Evolutionary conservation across 495 filamentous ascomycete genomes (phyloP), one percentile per base, ranked within the genome.

Genomic region (Barbatosphaeria neglecta): DNA sequence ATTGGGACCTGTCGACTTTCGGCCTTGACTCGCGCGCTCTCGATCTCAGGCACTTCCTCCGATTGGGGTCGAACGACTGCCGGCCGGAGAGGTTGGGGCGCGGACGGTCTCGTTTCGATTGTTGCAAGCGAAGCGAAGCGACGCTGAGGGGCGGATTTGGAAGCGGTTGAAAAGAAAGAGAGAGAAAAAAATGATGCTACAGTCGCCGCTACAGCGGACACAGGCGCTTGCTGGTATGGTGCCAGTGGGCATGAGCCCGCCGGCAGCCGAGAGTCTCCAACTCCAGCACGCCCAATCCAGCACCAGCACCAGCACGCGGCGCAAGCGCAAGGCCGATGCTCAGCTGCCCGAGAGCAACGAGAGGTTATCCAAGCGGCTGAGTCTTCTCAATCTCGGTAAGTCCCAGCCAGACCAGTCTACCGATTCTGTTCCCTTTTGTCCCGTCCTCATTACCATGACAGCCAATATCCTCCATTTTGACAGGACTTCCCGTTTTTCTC

Each of bases 351-450:
- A 64, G 18, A 52, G 52, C 47, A 74, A 75, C 47, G 72, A 79
- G 49, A 72, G 82, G 18, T 67, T 88, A 20, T 77, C 80, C 31
- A 98, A 98, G 68, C 74, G 81, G 53, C 75, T 98, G 61, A 82
- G 84, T 55, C 67, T 81, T 44, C 76, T 98, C 17, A 85, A 88
- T 61, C 69, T 96, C 44, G 83, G 87, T 90, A 78, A 51, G 77
- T 65, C n/a, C n/a, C n/a, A n/a, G n/a, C n/a, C n/a, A n/a, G 15
- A 31, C 15, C 15, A 35, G 15, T 16, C 31, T n/a, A n/a, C 6
- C 2, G 9, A 4, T 35, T 35, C 13, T 35, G 13, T 35, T 15
- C 16, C 9, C 6, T 35, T 2, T 31, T 11, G 28, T 31, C 4
- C 16, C 1, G 1, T n/a, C 16, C 1, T 35, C 16, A n/a, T n/a